Percentiles rank a stretch among this genome's conserved stretches.
Conservation (phyloP, 2,329 filamentous ascomycete species). For the Colletotrichum sansevieriae region DNA sequence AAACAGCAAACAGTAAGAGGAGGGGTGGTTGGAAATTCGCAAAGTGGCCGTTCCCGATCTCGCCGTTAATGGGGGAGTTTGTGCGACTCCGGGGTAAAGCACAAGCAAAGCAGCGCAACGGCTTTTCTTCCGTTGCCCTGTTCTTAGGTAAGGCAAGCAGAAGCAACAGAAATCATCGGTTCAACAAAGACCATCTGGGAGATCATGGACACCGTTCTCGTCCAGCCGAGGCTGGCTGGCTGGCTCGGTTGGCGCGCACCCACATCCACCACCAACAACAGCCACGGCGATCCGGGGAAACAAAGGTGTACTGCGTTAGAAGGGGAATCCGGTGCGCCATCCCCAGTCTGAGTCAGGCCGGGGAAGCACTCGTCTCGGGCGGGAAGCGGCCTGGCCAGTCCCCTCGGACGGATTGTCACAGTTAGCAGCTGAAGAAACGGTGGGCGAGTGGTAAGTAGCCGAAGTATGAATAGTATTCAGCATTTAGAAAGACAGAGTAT, state of each 20-base stretch:
- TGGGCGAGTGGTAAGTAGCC: conserved; percentile 1
- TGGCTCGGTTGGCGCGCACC: neutral
- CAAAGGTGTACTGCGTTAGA: conserved; percentile 21
- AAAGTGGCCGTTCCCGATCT: conserved; percentile 31
- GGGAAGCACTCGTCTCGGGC: conserved; percentile 29
- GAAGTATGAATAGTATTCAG: conserved; percentile 12
- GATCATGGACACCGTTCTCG: conserved; percentile 27
- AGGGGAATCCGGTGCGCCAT: conserved; percentile 29
- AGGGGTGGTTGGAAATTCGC: neutral
- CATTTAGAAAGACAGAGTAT: conserved; percentile 5
- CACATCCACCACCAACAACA: conserved; percentile 1
- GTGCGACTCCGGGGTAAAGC: conserved; percentile 12
- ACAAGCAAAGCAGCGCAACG: conserved; percentile 24
- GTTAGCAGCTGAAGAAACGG: conserved; percentile 2
- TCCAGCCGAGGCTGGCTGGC: conserved; percentile 16
- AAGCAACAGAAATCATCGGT: conserved; percentile 7
- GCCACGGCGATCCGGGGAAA: conserved; percentile 34
- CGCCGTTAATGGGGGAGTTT: conserved; percentile 21
- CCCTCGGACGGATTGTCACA: conserved; percentile 16
- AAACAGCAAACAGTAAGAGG: conserved; percentile 17
- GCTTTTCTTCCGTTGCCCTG: conserved; percentile 10
- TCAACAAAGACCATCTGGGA: conserved; percentile 16
- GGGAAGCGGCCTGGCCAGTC: conserved; percentile 13
- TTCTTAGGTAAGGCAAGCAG: conserved; percentile 10
- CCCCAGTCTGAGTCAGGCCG: conserved; percentile 39